Base-by-base conservation (phyloP, 257 asterid species). In the Plantago major region DNA sequence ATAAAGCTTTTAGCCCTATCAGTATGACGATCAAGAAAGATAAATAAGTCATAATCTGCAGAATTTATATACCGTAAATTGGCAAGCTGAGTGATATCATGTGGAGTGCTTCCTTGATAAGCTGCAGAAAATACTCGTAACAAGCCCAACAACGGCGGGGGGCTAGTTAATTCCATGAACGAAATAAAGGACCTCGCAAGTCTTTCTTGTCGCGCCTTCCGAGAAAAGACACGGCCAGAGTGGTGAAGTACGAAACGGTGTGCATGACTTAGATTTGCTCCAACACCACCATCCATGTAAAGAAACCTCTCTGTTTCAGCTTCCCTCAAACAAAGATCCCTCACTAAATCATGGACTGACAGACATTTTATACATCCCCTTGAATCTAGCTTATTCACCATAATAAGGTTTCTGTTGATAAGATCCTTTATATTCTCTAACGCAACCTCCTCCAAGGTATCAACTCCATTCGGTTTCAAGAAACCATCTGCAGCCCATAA, bases 281-380 rank as follows among this genome's bases (percentile, higher is more conserved):
- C 43, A 18, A 8, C 0, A 17, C 30, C 11, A 11, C 53, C 15
- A 14, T 15, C 38, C 33, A 40, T 16, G 4, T 17, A 46, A 46
- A 69, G n/a, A 55, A 69, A 55, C 50, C 22, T 55, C 15, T 69
- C 59, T 10, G 61, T 42, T 12, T 54, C 38, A 37, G 56, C 73
- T 54, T 69, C 55, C n/a, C 9, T 62, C 48, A 62, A 0, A 38
- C 74, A 70, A 10, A 56, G 42, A 9, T 56, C 65, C 48, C 69
- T 54, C n/a, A 70, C 62, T 11, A 70, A 48, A 70, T 63, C 70
- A 56, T 63, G 74, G 33, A 70, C 8, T n/a, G n/a, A n/a, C n/a
- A n/a, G n/a, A n/a, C n/a, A n/a, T n/a, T n/a, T n/a, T n/a, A n/a
- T n/a, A n/a, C n/a, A n/a, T n/a, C n/a, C n/a, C n/a, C n/a, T n/a